Evolutionary conservation across 2,329 filamentous ascomycete species (phyloP).

Genomic region (Neofusicoccum kwambonambiense): DNA sequence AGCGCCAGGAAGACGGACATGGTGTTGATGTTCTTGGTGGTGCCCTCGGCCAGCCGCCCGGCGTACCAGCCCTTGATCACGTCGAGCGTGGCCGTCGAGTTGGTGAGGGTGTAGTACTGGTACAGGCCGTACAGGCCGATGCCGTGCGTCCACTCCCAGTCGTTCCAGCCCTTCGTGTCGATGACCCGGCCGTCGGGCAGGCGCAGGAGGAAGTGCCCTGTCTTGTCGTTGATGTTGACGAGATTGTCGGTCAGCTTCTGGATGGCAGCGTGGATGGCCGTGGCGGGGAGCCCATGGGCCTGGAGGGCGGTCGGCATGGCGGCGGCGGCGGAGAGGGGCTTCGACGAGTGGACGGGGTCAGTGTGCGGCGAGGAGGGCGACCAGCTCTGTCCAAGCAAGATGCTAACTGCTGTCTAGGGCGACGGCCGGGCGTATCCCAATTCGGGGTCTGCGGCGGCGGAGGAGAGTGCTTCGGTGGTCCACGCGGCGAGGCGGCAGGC

Average conservation of each 20-base stretch:
- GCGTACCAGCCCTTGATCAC: slow-evolving; percentile 75
- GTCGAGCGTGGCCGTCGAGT: slow-evolving; percentile 57
- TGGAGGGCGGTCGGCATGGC: slow-evolving; percentile 47
- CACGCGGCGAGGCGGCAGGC: background rate
- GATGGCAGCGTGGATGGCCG: slow-evolving; percentile 56
- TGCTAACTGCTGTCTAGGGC: background rate
- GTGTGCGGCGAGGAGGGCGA: background rate
- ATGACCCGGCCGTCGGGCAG: slow-evolving; percentile 73
- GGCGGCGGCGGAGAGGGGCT: slow-evolving; percentile 20
- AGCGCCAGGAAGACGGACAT: slow-evolving; percentile 77
- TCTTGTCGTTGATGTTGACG: slow-evolving; percentile 73
- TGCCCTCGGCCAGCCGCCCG: slow-evolving; percentile 66
- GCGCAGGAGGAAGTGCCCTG: slow-evolving; percentile 69
- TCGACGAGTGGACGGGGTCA: background rate
- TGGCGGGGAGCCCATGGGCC: slow-evolving; percentile 41
- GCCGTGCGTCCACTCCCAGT: slow-evolving; percentile 82
- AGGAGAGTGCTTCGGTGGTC: background rate
- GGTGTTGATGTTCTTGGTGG: slow-evolving; percentile 83
- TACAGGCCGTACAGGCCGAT: slow-evolving; percentile 78
- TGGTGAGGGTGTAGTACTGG: slow-evolving; percentile 76
- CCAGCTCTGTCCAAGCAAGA: background rate
- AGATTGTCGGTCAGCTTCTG: slow-evolving; percentile 69
- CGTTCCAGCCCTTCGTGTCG: slow-evolving; percentile 81
- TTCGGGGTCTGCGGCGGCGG: background rate
- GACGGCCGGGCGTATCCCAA: background rate